Base-by-base conservation (phyloP, 768 basidiomycete species). In the Crepidotus variabilis region DNA sequence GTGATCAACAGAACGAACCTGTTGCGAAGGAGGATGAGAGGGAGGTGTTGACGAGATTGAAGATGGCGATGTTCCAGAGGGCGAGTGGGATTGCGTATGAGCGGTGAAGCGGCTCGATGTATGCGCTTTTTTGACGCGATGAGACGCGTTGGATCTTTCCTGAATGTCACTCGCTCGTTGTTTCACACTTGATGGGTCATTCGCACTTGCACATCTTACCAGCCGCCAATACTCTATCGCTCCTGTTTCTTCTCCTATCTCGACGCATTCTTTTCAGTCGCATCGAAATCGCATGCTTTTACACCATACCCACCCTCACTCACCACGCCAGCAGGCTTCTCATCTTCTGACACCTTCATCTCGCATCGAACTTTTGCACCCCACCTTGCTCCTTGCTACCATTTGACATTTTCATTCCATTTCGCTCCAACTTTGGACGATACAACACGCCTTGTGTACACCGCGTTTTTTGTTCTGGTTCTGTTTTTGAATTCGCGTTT, bases 31-130 rank as follows among this genome's bases (percentile, higher is more conserved):
- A 53, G 2, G 52, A 69, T 6, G 78, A 79, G 61, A 76, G 75
- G 47, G 67, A 67, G 50, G 65, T 65, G 23, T 78, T 86, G 45
- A 59, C 67, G 18, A 71, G 75, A 48, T 72, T 86, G 62, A 84
- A 83, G 67, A 72, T 68, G 51, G 77, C 76, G 18, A 71, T 86
- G 55, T 84, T 84, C 63, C 79, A 82, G 59, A 72, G 75, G 35
- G 70, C 60, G 6, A 66, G 51, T 33, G 69, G 70, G 35, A 60
- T 72, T 13, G 57, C 66, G 8, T 66, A 59, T 51, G 57, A 60
- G 32, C 60, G 62, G 24, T 60, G 49, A 51, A 43, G 50, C 33
- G 21, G 33, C 6, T 32, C 54, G 24, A 28, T 28, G 21, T 46
- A 47, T 55, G 33, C 5, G 39, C 39, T 20, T 43, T 20, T 16